Conservation (phyloP, 495 filamentous ascomycete species). For the Hypoxylon perforatum region DNA sequence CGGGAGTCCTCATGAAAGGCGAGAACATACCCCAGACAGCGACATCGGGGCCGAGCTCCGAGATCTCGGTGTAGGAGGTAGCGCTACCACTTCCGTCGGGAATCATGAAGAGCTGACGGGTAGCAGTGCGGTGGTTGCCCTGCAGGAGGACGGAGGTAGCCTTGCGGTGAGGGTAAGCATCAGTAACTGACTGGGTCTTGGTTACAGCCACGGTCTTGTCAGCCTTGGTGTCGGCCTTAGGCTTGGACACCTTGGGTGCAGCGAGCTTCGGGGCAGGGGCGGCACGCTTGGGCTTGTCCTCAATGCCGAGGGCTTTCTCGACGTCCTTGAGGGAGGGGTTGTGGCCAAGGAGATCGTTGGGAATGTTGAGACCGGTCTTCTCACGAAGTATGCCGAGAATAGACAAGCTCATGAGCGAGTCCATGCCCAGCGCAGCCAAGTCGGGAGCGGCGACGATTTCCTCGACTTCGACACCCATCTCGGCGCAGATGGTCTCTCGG, state of each 20-base stretch:
- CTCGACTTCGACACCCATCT: slow-evolving; percentile 73
- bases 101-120: slow-evolving; percentile 74
- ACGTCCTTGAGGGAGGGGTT: slow-evolving; percentile 60
- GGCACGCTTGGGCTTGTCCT: slow-evolving; percentile 49
- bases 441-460: slow-evolving; percentile 67
- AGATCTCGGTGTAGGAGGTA: slow-evolving; percentile 69
- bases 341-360: slow-evolving; percentile 59
- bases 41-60: slow-evolving; percentile 59
- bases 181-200: slow-evolving; percentile 56
- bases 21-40: slow-evolving; percentile 74
- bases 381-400: slow-evolving; percentile 69
- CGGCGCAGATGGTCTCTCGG: slow-evolving; percentile 70
- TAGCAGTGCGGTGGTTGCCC: slow-evolving; percentile 69
- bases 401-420: slow-evolving; percentile 68
- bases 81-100: slow-evolving; percentile 82
- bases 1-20: slow-evolving; percentile 68
- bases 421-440: slow-evolving; percentile 67
- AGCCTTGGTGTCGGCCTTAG: slow-evolving; percentile 57
- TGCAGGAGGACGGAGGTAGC: slow-evolving; percentile 68
- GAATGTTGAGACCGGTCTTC: slow-evolving; percentile 61
- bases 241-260: slow-evolving; percentile 50
- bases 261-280: slow-evolving; percentile 40
- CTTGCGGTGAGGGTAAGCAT: slow-evolving; percentile 76
- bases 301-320: slow-evolving; percentile 59
- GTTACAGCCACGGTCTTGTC: slow-evolving; percentile 53